Base-by-base conservation (phyloP, 805 yeast species). In the Candida golubevii region DNA sequence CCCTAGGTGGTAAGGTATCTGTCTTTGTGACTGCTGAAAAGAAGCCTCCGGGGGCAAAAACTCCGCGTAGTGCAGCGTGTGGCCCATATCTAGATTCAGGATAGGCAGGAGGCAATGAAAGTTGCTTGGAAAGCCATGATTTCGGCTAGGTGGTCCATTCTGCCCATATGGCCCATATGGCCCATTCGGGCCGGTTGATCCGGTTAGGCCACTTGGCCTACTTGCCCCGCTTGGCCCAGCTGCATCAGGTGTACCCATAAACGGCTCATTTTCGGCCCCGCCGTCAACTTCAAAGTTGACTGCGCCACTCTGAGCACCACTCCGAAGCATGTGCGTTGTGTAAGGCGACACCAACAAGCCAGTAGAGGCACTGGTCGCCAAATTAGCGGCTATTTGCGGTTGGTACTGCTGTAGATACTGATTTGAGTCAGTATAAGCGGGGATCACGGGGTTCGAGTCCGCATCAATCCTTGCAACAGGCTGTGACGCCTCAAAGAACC, bases 21-120 rank as follows among this genome's bases (percentile, higher is more conserved):
- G 23, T 18, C 23, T 18, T 18, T 18, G 23, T 18, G 23, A 18
- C 23, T 18, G 23, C 23, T 18, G 23, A 5, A 18, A 18, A 18
- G 23, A 18, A 18, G 23, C 23, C 23, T 18, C 23, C 23, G 23
- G 23, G 23, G 23, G 23, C 23, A 18, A 39, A 41, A 56, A 59
- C 36, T 56, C 58, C 8, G 62, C 59, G 42, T 61, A 63, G 47
- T 63, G 69, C 50, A 51, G 61, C 23, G 54, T 45, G 46, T 59
- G 63, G 13, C 50, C 50, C 31, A 37, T 27, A 30, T 49, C 53
- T 7, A 48, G 50, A 37, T 33, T 18, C 41, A 40, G 38, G 31
- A 38, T 32, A 37, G 46, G 46, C 46, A 43, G 42, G 23, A 32
- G 36, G 10, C 41, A 12, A 28, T 43, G 42, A 12, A 12, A 10